Evolutionary conservation across 768 basidiomycete species (phyloP), one percentile per base, ranked within the genome.

Genomic region (Pisolithus tinctorius): DNA sequence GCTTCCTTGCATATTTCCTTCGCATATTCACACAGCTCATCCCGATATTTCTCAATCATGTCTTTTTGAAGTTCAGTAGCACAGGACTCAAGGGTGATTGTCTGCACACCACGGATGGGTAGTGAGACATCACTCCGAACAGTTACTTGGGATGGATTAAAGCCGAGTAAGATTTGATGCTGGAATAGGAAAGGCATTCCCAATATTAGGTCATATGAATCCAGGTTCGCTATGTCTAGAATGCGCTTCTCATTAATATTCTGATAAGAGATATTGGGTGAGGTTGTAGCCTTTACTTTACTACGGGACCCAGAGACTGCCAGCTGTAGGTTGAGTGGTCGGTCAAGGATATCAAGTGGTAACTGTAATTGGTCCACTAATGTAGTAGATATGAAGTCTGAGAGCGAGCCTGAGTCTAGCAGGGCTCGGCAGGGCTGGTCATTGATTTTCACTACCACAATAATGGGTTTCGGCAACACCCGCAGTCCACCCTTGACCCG

Each of bases 341-440:
- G 70, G 0, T 25, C 53, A 0, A 70, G 49, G 9, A 39, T 38
- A 3, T 51, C 41, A 0, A 25, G 9, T 4, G 39, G 11, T 0
- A 69, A 6, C 0, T 55, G 41, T 0, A 71, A 39, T 41, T 69
- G 67, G 23, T 71, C 59, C 0, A 58, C 65, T 0, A 71, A 4
- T 0, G 53, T 66, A 0, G 62, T 49, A 0, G 64, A 71, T 29
- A 71, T 60, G n/a, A 71, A 68, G 39, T 70, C 69, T 0, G 64
- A 56, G 4, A 66, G 13, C 0, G 65, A 70, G 1, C 67, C 64
- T 0, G 60, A 52, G n/a, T 71, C 63, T 0, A 69, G n/a, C 4
- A 68, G 36, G 0, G 60, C 62, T 0, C 54, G 42, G 0, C 55
- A 58, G 0, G 59, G 51, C 0, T 56, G 47, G 0, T 65, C 60